phyloP scores from a whole-genome alignment of 768 basidiomycete genomes.

The Chalciporus piperatus region DNA sequence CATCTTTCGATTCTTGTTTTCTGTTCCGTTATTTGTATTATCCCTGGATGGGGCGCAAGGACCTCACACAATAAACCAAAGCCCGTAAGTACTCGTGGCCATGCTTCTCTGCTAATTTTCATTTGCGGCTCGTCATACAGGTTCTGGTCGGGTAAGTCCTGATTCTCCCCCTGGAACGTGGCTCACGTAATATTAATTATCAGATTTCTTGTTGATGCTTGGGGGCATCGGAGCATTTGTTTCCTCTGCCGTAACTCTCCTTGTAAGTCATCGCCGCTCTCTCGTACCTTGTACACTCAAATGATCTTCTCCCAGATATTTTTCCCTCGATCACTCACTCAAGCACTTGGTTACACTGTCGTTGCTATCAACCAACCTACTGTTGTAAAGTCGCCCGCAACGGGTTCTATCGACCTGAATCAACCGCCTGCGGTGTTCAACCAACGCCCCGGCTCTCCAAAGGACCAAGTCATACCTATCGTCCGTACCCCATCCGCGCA shows the following conservation, averaged over 20 bases:
- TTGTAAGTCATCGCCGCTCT: slow-evolving; percentile 45
- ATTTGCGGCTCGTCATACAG: slow-evolving; percentile 30
- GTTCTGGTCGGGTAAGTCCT: slow-evolving; percentile 55
- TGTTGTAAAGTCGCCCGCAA: slow-evolving; percentile 27
- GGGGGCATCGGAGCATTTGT: slow-evolving; percentile 74
- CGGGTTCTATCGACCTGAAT: slow-evolving; percentile 22
- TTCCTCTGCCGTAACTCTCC: slow-evolving; percentile 76
- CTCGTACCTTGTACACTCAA: background rate
- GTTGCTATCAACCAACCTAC: slow-evolving; percentile 26
- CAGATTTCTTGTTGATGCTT: slow-evolving; percentile 70
- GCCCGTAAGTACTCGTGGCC: slow-evolving; percentile 46
- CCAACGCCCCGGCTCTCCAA: slow-evolving; percentile 20
- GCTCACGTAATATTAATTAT: slow-evolving; percentile 1
- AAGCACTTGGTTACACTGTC: slow-evolving; percentile 58
- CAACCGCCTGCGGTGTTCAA: slow-evolving; percentile 4
- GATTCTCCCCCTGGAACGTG: background rate
- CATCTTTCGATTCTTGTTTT: slow-evolving; percentile 72
- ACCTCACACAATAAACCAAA: slow-evolving; percentile 46
- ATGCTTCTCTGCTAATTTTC: background rate
- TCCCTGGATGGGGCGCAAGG: slow-evolving; percentile 61
- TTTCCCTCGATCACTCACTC: slow-evolving; percentile 71
- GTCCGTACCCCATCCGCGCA: slow-evolving; percentile 18
- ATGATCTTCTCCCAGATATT: slow-evolving; percentile 49
- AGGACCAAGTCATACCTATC: slow-evolving; percentile 21
- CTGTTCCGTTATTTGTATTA: slow-evolving; percentile 63